Evolutionary conservation across 352 stramenopile genomes (phyloP).

Genomic region (Phytopythium oedochilum): DNA sequence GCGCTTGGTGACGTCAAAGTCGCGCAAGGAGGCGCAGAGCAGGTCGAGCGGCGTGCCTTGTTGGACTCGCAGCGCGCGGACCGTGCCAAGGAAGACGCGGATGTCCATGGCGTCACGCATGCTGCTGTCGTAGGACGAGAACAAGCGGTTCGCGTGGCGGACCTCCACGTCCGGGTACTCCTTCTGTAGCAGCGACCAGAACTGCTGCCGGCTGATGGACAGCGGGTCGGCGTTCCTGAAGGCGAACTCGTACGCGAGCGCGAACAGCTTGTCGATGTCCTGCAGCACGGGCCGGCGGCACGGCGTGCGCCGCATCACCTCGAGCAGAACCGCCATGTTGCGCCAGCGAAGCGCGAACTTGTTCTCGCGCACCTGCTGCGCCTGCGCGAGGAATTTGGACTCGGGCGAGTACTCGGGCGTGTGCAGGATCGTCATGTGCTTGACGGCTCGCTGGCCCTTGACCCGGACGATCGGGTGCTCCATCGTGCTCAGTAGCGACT

Average conservation of each 20-base stretch:
- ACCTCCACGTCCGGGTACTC: slow-evolving; percentile 45
- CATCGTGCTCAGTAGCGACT: slow-evolving; percentile 36
- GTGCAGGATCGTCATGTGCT: slow-evolving; percentile 45
- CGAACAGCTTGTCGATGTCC: slow-evolving; percentile 61
- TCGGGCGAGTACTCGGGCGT: slow-evolving; percentile 36
- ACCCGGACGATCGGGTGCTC: slow-evolving; percentile 39
- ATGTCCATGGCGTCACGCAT: slow-evolving; percentile 48
- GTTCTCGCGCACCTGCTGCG: slow-evolving; percentile 23
- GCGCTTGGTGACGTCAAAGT: slow-evolving; percentile 39
- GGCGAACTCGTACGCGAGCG: slow-evolving; percentile 42
- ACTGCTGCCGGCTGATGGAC: slow-evolving; percentile 40
- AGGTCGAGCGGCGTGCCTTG: slow-evolving; percentile 49
- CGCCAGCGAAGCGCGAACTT: slow-evolving; percentile 44
- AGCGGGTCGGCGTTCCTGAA: slow-evolving; percentile 27
- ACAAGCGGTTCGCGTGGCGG: slow-evolving; percentile 46
- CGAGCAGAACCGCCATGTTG: slow-evolving; percentile 35
- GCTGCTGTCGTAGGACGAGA: slow-evolving; percentile 51
- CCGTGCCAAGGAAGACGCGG: slow-evolving; percentile 41
- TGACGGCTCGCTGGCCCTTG: slow-evolving; percentile 19
- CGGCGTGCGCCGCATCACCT: slow-evolving; percentile 51
- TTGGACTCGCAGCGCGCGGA: slow-evolving; percentile 51
- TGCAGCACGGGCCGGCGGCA: slow-evolving; percentile 54
- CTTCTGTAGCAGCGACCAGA: slow-evolving; percentile 34
- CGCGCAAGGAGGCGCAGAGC: slow-evolving; percentile 29
- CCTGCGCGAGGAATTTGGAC: slow-evolving; percentile 28